Evolutionary conservation across 805 yeast genomes (phyloP).

Genomic region (Yarrowia divulgata): DNA sequence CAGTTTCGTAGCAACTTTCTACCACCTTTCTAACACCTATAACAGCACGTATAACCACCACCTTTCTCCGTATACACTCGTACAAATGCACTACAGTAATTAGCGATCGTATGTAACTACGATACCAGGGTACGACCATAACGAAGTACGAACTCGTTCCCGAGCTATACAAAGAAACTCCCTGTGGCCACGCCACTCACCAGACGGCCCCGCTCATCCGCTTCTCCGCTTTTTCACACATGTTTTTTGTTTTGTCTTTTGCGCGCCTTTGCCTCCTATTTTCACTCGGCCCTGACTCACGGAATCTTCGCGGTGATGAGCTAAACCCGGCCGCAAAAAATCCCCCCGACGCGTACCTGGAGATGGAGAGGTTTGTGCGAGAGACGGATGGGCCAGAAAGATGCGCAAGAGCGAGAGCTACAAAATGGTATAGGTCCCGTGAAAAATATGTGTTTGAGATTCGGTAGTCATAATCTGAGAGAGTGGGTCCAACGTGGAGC

Average conservation of each 20-base stretch:
- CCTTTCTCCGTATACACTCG: too few relatives aligned
- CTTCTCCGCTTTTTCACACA: slow-evolving; percentile 1
- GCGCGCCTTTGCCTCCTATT: slow-evolving; percentile 17
- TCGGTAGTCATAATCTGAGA: slow-evolving; percentile 9
- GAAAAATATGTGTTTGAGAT: not conserved
- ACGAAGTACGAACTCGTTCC: not conserved
- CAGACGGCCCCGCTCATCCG: slow-evolving; percentile 16
- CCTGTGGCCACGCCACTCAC: not conserved
- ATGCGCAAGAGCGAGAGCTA: slow-evolving; percentile 2
- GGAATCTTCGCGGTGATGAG: slow-evolving; percentile 23
- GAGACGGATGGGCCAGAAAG: not conserved
- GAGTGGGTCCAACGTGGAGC: too few relatives aligned
- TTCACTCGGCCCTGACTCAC: slow-evolving; percentile 37
- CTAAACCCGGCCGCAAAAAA: slow-evolving; percentile 24
- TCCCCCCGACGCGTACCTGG: slow-evolving; percentile 24
- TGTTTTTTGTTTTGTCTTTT: not conserved
- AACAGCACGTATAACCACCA: too few relatives aligned
- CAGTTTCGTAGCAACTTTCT: too few relatives aligned
- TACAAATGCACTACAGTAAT: too few relatives aligned
- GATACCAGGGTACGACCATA: too few relatives aligned
- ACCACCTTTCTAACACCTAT: too few relatives aligned
- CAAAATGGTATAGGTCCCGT: slow-evolving; percentile 2
- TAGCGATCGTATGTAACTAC: too few relatives aligned
- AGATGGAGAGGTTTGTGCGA: not conserved
- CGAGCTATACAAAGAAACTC: not conserved